These are phyloP conservation scores for Colletotrichum sp. DNA, from an alignment of 2,329 filamentous ascomycete genomes.

Conservation along the genomic window DNA sequence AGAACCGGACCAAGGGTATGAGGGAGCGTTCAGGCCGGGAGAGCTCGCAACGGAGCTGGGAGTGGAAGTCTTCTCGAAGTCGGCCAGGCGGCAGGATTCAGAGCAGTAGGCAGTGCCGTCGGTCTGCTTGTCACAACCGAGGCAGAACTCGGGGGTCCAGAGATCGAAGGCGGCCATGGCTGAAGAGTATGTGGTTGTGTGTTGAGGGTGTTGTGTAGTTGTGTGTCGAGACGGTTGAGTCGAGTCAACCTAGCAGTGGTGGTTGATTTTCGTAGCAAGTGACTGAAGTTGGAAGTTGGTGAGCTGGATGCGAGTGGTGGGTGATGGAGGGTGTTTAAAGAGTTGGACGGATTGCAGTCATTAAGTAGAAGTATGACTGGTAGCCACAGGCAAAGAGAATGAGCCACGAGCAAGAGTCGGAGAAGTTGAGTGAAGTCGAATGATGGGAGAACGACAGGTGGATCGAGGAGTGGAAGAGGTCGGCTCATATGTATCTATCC, in stretches of 20 bases:
- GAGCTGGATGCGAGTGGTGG: neutral
- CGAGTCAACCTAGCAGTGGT: neutral
- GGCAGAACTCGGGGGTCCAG: slow-evolving; percentile 93
- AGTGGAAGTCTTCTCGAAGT: slow-evolving; percentile 76
- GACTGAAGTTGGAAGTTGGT: neutral
- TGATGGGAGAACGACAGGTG: slow-evolving; percentile 12
- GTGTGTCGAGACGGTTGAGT: neutral
- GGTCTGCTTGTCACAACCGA: slow-evolving; percentile 90
- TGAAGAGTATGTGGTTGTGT: neutral
- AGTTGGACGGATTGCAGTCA: slow-evolving; percentile 5
- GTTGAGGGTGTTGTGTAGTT: neutral
- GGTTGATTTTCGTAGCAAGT: neutral
- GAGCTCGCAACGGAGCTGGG: slow-evolving; percentile 65
- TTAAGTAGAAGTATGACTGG: slow-evolving; percentile 16
- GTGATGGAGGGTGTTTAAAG: neutral
- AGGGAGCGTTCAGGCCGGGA: slow-evolving; percentile 55
- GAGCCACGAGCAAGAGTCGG: slow-evolving; percentile 10
- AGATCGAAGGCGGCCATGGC: slow-evolving; percentile 40
- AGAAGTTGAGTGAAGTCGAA: slow-evolving; percentile 24
- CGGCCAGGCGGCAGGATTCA: slow-evolving; percentile 86
- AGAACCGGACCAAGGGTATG: slow-evolving; percentile 53
- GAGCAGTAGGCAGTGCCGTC: slow-evolving; percentile 87
- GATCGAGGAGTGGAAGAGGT: slow-evolving; percentile 23
- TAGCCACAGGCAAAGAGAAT: slow-evolving; percentile 6
- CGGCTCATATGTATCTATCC: slow-evolving; percentile 25